Percentiles rank a stretch among this genome's conserved stretches.
Conservation (phyloP, 805 yeast species). For the Ogataea henricii region DNA sequence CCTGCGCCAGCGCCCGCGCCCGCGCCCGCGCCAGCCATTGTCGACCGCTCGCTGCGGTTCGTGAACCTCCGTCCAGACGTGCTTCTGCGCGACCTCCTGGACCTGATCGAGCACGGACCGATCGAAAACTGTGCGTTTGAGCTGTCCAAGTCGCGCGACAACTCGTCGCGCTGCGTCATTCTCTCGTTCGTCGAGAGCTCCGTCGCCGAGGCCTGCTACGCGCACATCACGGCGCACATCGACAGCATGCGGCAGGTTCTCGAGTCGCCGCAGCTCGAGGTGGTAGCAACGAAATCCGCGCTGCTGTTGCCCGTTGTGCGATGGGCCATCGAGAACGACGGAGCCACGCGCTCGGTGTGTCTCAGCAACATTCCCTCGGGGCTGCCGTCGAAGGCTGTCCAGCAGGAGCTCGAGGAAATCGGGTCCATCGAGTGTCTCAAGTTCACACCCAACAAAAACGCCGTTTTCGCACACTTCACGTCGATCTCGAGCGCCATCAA, state of each 20-base stretch:
- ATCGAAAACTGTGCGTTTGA: constrained; percentile 57
- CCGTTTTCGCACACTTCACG: constrained; percentile 42
- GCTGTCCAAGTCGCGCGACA: constrained; percentile 22
- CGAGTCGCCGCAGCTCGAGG: constrained; percentile 40
- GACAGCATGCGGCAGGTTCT: constrained; percentile 31
- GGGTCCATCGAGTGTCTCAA: constrained; percentile 45
- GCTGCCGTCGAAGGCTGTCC: constrained; percentile 25
- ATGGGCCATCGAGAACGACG: constrained; percentile 33
- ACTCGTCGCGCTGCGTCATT: constrained; percentile 13
- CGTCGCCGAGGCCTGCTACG: constrained; percentile 26
- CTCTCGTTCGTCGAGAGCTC: constrained; percentile 29
- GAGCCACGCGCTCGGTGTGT: constrained; percentile 34
- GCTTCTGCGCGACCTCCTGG: constrained; percentile 32
- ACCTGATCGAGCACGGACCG: constrained; percentile 57
- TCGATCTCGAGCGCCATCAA: constrained; percentile 49
- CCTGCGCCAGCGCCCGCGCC: too few relatives aligned
- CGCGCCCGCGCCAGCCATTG: neutral
- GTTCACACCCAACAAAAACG: constrained; percentile 24
- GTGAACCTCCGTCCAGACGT: constrained; percentile 22
- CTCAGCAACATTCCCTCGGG: constrained; percentile 29
- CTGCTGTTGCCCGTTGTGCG: constrained; percentile 32
- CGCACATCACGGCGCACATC: constrained; percentile 14
- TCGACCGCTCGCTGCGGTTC: constrained; percentile 23
- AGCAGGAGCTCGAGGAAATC: constrained; percentile 37
- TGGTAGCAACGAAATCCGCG: constrained; percentile 35